These are phyloP conservation scores for Penicillium cinerascens DNA, from an alignment of 495 filamentous ascomycete species.

Conservation along the genomic window DNA sequence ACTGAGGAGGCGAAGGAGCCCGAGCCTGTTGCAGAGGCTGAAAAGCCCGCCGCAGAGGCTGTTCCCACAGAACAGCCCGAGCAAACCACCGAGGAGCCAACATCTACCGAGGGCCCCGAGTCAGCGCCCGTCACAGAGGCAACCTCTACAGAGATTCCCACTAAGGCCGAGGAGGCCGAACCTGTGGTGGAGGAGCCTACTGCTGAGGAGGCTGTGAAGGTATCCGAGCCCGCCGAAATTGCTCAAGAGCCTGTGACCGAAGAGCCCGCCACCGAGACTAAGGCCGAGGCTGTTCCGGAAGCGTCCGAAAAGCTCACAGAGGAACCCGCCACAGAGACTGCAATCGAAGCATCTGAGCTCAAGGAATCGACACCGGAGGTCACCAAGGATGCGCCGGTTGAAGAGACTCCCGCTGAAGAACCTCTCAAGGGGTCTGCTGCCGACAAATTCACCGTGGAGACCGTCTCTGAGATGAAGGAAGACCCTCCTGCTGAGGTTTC, in stretches of 20 bases:
- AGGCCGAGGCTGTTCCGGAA: constrained; percentile 7
- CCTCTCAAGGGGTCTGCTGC: constrained; percentile 5
- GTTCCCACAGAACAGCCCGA: background rate
- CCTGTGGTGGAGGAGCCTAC: background rate
- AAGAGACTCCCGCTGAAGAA: constrained; percentile 14
- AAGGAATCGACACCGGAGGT: constrained; percentile 1
- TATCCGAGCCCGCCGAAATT: constrained; percentile 1
- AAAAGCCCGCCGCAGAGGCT: background rate
- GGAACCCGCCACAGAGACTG: constrained; percentile 1
- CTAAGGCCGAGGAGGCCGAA: background rate
- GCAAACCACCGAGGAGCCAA: background rate
- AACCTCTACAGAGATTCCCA: background rate
- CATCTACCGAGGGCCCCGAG: background rate
- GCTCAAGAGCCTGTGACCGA: background rate
- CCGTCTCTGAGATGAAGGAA: background rate
- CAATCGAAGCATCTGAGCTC: constrained; percentile 1
- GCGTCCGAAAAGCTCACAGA: constrained; percentile 3
- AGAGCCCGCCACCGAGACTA: constrained; percentile 4
- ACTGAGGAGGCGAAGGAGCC: background rate
- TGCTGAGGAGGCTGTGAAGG: constrained; percentile 2
- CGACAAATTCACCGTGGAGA: constrained; percentile 13
- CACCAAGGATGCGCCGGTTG: constrained; percentile 1
- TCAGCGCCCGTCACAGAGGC: background rate
- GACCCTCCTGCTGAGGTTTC: constrained; percentile 3
- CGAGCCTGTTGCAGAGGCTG: background rate